phyloP scores from a whole-genome alignment of 2,329 filamentous ascomycete species.

The Penicillium sp. region DNA sequence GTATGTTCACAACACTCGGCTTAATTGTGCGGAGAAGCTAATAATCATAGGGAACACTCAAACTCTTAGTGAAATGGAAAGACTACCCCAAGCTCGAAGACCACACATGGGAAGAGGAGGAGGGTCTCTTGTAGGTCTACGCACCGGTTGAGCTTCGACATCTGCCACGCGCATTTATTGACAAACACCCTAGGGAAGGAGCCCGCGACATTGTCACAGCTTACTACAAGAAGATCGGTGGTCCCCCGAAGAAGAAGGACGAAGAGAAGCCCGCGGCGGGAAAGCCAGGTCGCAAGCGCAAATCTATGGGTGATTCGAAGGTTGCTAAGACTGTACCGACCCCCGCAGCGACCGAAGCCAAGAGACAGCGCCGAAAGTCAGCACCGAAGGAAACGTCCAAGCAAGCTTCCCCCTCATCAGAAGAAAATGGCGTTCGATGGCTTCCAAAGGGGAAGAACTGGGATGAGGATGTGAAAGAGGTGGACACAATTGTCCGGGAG shows the following conservation, averaged over 20 bases:
- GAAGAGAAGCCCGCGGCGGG: slow-evolving; percentile 8
- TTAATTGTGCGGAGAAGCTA: slow-evolving; percentile 10
- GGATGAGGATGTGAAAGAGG: slow-evolving; percentile 42
- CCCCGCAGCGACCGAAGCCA: slow-evolving; percentile 22
- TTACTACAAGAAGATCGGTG: slow-evolving; percentile 45
- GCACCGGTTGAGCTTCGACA: not conserved
- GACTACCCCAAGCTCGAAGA: slow-evolving; percentile 46
- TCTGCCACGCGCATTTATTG: slow-evolving; percentile 11
- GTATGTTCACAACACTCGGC: slow-evolving; percentile 20
- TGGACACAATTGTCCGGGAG: slow-evolving; percentile 47
- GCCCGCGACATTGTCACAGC: slow-evolving; percentile 40
- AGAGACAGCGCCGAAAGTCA: slow-evolving; percentile 30
- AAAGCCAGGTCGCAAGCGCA: slow-evolving; percentile 33
- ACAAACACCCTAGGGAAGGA: slow-evolving; percentile 32
- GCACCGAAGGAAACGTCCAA: slow-evolving; percentile 19
- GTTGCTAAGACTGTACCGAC: slow-evolving; percentile 19
- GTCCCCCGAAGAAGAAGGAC: slow-evolving; percentile 36
- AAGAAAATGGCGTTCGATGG: slow-evolving; percentile 34
- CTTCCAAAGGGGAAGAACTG: slow-evolving; percentile 42
- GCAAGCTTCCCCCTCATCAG: not conserved
- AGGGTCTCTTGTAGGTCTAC: slow-evolving; percentile 40
- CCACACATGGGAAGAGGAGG: slow-evolving; percentile 47
- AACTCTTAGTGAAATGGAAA: slow-evolving; percentile 49
- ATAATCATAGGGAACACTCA: slow-evolving; percentile 35
- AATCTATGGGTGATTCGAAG: slow-evolving; percentile 34